Conservation (phyloP, 805 yeast genomes). For the Yarrowia bubula region DNA sequence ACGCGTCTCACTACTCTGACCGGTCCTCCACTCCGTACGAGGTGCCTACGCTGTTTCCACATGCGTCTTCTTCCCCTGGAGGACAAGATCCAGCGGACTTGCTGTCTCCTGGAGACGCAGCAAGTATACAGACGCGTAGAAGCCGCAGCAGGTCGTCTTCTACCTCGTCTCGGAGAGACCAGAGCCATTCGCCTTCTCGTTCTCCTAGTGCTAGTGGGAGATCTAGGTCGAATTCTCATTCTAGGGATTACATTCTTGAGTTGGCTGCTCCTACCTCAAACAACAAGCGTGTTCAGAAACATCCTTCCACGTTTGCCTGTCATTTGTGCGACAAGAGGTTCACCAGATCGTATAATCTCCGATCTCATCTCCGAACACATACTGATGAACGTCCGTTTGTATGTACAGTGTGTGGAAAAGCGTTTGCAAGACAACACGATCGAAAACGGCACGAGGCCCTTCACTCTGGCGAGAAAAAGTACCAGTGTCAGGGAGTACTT, state of each 20-base stretch:
- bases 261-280: conserved; percentile 58
- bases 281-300: conserved; percentile 60
- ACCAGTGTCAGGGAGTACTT: conserved; percentile 61
- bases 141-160: conserved; percentile 21
- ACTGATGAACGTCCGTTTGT: conserved; percentile 68
- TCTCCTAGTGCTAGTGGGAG: conserved; percentile 1
- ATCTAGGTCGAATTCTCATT: conserved; percentile 27
- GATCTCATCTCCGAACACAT: conserved; percentile 88
- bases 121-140: conserved; percentile 6
- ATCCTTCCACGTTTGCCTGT: conserved; percentile 73
- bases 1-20: conserved; percentile 15
- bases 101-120: conserved; percentile 23
- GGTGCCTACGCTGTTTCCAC: conserved; percentile 18
- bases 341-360: conserved; percentile 88
- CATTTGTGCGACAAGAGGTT: conserved; percentile 80
- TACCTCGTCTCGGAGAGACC: neutral
- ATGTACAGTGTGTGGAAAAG: conserved; percentile 61
- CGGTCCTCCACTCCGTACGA: conserved; percentile 5
- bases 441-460: conserved; percentile 70
- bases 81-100: conserved; percentile 16
- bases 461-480: conserved; percentile 71
- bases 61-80: neutral
- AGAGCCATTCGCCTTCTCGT: conserved; percentile 8
- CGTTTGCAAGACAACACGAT: conserved; percentile 77
- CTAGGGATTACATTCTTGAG: conserved; percentile 60